Conservation (phyloP, 345 rosid species). For the Eucalyptus erythrocorys region DNA sequence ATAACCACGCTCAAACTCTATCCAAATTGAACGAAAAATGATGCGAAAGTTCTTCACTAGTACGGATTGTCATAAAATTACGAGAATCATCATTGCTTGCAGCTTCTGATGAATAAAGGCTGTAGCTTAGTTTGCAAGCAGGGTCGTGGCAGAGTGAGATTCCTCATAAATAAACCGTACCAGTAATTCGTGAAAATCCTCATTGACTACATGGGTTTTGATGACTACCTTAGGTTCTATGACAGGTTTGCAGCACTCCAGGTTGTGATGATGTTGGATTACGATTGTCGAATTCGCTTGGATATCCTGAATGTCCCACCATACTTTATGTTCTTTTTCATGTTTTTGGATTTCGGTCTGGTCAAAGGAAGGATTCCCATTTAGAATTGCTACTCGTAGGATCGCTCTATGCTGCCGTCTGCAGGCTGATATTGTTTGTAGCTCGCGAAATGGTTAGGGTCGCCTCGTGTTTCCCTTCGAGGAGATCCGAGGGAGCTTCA, state of each 20-base stretch:
- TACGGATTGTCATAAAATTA: background rate
- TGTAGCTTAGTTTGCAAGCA: background rate
- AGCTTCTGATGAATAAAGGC: background rate
- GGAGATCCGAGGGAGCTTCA: background rate
- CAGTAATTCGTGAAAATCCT: background rate
- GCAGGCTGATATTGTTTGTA: background rate
- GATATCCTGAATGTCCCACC: background rate
- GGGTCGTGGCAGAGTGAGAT: background rate
- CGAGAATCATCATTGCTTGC: background rate
- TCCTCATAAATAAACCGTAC: background rate
- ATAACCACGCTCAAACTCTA: no score
- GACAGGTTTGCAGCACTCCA: background rate
- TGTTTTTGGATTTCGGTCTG: background rate
- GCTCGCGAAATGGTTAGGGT: background rate
- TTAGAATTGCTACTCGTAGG: background rate
- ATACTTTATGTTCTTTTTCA: background rate
- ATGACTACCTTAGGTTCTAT: background rate
- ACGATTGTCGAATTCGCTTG: background rate
- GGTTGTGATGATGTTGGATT: background rate
- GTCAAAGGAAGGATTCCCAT: background rate
- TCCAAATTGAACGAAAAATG: background rate
- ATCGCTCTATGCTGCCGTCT: background rate
- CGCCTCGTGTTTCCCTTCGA: background rate
- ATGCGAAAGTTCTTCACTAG: constrained; percentile 25
- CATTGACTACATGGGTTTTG: background rate